Evolutionary conservation across 495 filamentous ascomycete genomes (phyloP).

Genomic region (Delitschia confertaspora): DNA sequence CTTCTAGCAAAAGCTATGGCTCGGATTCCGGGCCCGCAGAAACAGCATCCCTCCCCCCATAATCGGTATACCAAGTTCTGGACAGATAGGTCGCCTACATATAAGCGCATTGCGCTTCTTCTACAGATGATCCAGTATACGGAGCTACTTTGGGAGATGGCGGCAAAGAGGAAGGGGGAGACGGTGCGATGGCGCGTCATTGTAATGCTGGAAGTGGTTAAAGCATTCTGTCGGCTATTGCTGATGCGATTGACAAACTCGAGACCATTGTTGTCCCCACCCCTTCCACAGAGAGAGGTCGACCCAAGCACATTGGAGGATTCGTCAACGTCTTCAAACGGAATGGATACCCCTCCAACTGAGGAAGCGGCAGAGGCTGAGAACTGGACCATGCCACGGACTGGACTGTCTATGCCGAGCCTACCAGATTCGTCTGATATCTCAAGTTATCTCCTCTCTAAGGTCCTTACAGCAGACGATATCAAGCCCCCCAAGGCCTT

Average conservation of each 20-base stretch:
- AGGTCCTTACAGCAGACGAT: slow-evolving; percentile 89
- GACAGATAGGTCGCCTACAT: slow-evolving; percentile 63
- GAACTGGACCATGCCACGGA: slow-evolving; percentile 91
- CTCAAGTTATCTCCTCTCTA: slow-evolving; percentile 75
- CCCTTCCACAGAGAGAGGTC: slow-evolving; percentile 75
- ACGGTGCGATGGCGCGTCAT: slow-evolving; percentile 80
- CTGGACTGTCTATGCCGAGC: slow-evolving; percentile 69
- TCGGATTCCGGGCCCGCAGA: slow-evolving; percentile 35
- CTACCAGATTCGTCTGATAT: slow-evolving; percentile 73
- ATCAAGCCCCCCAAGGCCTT: slow-evolving; percentile 82
- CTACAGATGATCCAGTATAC: slow-evolving; percentile 89
- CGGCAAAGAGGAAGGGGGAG: slow-evolving; percentile 77
- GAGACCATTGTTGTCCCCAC: slow-evolving; percentile 72
- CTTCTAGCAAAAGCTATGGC: slow-evolving; percentile 63
- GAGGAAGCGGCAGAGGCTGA: slow-evolving; percentile 41
- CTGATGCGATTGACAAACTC: slow-evolving; percentile 77
- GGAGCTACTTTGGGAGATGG: slow-evolving; percentile 78
- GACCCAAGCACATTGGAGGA: slow-evolving; percentile 56
- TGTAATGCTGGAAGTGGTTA: slow-evolving; percentile 75
- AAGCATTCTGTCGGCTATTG: slow-evolving; percentile 76
- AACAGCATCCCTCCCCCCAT: slow-evolving; percentile 59
- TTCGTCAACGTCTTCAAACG: slow-evolving; percentile 23
- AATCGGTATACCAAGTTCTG: slow-evolving; percentile 87
- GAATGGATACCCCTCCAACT: slow-evolving; percentile 39
- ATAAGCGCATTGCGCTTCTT: slow-evolving; percentile 65